These are phyloP conservation scores for Cornus suecica DNA, from an alignment of 148 eudicot genomes.

Conservation along the genomic window DNA sequence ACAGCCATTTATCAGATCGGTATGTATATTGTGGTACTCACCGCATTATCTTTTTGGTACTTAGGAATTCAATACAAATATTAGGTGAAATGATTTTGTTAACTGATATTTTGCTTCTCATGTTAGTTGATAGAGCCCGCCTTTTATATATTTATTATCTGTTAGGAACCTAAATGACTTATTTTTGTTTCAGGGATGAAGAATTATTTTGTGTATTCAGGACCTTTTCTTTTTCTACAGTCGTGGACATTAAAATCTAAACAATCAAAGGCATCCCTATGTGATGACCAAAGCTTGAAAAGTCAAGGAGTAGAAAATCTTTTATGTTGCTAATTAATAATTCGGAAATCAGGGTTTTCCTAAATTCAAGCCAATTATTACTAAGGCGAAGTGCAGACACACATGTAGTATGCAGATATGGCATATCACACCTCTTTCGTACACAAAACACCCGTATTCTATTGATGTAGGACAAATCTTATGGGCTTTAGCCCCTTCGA, in stretches of 20 bases:
- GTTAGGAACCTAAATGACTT: too few species aligned
- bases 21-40: constrained; percentile 32
- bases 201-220: background rate
- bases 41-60: background rate
- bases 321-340: too few species aligned
- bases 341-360: too few species aligned
- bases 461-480: too few species aligned
- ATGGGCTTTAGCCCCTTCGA: too few species aligned
- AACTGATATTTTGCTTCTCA: background rate
- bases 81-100: too few species aligned
- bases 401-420: too few species aligned
- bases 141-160: background rate
- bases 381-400: too few species aligned
- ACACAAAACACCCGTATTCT: too few species aligned
- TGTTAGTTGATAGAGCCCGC: background rate
- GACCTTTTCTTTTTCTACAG: background rate
- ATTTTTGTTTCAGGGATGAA: background rate
- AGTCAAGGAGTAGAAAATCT: too few species aligned
- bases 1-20: constrained; percentile 87
- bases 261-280: background rate
- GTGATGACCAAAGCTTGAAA: background rate
- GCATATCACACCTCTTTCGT: too few species aligned
- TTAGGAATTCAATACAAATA: background rate
- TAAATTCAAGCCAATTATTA: too few species aligned
- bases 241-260: background rate